These are phyloP conservation scores for Penicillium cosmopolitanum DNA, from an alignment of 495 filamentous ascomycete genomes.

Conservation along the genomic window DNA sequence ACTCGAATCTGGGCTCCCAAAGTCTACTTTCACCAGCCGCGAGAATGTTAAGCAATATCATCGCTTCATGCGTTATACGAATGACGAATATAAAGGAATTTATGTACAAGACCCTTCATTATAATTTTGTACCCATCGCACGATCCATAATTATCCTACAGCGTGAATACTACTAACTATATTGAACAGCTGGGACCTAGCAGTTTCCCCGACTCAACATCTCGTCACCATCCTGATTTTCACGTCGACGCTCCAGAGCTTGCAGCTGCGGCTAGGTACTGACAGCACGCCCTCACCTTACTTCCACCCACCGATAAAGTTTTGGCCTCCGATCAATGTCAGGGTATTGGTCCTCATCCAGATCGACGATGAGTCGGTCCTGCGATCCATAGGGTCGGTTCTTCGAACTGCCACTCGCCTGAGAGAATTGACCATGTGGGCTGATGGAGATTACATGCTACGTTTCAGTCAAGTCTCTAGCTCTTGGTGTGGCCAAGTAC, in stretches of 20 bases:
- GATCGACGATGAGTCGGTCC: not conserved
- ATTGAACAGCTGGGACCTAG: not conserved
- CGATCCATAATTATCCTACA: not conserved
- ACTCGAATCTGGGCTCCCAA: not conserved
- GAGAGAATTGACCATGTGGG: conserved; percentile 1
- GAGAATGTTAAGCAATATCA: not conserved
- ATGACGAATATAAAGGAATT: not conserved
- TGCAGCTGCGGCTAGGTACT: not conserved
- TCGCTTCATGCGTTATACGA: not conserved
- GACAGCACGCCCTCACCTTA: conserved; percentile 1
- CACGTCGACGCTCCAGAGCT: not conserved
- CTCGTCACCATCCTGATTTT: not conserved
- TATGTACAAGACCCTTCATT: not conserved
- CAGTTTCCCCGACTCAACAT: not conserved
- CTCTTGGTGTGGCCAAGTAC: not conserved
- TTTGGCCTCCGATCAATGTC: not conserved
- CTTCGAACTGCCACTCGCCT: not conserved
- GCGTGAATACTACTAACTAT: not conserved
- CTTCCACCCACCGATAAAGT: not conserved
- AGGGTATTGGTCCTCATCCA: not conserved
- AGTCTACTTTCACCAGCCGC: not conserved
- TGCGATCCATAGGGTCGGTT: not conserved
- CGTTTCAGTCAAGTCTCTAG: not conserved
- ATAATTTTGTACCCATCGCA: not conserved
- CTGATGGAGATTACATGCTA: not conserved